A percentile compares a stretch with the other conserved stretches of the same genome.
Evolutionary conservation across 2,329 filamentous ascomycete species (phyloP).

Genomic region (Aspergillus jensenii): DNA sequence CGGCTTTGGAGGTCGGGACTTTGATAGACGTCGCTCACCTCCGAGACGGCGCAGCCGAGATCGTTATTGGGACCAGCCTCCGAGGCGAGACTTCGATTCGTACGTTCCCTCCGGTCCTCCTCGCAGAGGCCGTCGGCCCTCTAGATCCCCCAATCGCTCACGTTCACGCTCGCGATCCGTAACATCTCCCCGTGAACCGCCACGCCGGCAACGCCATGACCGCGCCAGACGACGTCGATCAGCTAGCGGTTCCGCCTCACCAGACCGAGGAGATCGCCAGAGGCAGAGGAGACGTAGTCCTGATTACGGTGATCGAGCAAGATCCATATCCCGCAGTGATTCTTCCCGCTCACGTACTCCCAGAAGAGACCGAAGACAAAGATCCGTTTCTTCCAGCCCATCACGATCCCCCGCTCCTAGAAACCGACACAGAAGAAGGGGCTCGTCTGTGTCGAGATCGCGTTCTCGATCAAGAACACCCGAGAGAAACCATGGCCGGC

Average conservation of each 20-base stretch:
- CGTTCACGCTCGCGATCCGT: conserved; percentile 32
- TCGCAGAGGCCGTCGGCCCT: conserved; percentile 39
- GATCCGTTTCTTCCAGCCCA: conserved; percentile 40
- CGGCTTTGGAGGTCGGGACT: conserved; percentile 41
- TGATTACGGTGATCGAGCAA: conserved; percentile 47
- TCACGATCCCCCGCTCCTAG: conserved; percentile 36
- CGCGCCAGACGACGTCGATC: conserved; percentile 34
- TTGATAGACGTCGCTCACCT: conserved; percentile 54
- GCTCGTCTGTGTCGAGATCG: conserved; percentile 37
- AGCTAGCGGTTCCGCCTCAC: conserved; percentile 41
- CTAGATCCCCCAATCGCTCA: conserved; percentile 33
- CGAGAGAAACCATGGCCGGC: conserved; percentile 31
- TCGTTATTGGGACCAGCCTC: conserved; percentile 44
- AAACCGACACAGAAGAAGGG: conserved; percentile 33
- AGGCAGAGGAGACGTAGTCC: conserved; percentile 37
- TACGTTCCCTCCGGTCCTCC: conserved; percentile 53
- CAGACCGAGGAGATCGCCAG: conserved; percentile 35
- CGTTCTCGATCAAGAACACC: conserved; percentile 32
- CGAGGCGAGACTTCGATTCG: conserved; percentile 54
- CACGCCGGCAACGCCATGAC: conserved; percentile 29
- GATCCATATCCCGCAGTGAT: conserved; percentile 50
- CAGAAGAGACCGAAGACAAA: conserved; percentile 48
- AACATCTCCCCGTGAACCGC: conserved; percentile 34
- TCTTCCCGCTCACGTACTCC: conserved; percentile 57
- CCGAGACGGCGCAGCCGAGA: conserved; percentile 51